Percentiles rank a stretch among this genome's conserved stretches.
Evolutionary conservation across 2,329 filamentous ascomycete genomes (phyloP).

Genomic region (Shiraia bambusicola): DNA sequence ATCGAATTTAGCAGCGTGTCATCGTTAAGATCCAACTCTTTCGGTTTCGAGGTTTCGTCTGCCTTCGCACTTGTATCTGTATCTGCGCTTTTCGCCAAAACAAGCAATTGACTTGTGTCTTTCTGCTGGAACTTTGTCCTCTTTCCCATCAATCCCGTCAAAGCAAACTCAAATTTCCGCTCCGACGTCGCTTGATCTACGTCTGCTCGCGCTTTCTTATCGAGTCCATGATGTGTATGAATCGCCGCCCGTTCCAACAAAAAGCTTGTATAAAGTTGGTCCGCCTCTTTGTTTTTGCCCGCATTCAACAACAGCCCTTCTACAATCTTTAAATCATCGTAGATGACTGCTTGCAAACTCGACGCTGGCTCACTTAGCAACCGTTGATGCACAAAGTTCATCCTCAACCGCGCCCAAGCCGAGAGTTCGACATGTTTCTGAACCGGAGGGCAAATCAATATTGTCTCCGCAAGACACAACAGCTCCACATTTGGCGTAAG

Average conservation of each 20-base stretch:
- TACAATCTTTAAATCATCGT: slow-evolving; percentile 59
- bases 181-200: slow-evolving; percentile 66
- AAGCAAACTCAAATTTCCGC: slow-evolving; percentile 74
- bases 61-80: slow-evolving; percentile 15
- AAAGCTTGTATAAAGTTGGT: slow-evolving; percentile 59
- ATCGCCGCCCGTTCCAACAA: slow-evolving; percentile 80
- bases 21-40: slow-evolving; percentile 79
- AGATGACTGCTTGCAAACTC: slow-evolving; percentile 61
- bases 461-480: slow-evolving; percentile 71
- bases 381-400: slow-evolving; percentile 72
- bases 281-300: slow-evolving; percentile 18
- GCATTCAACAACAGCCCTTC: slow-evolving; percentile 45
- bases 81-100: slow-evolving; percentile 74
- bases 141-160: slow-evolving; percentile 87
- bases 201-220: slow-evolving; percentile 71
- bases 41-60: slow-evolving; percentile 53
- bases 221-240: slow-evolving; percentile 79
- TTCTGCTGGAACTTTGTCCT: slow-evolving; percentile 78
- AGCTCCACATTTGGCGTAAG: slow-evolving; percentile 83
- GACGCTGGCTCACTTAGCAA: slow-evolving; percentile 64
- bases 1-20: slow-evolving; percentile 91
- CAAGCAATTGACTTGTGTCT: slow-evolving; percentile 83
- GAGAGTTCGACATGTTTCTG: slow-evolving; percentile 49
- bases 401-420: slow-evolving; percentile 67
- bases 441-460: slow-evolving; percentile 54